Conservation (phyloP, 768 basidiomycete species). For the Lactarius akahatsu region DNA sequence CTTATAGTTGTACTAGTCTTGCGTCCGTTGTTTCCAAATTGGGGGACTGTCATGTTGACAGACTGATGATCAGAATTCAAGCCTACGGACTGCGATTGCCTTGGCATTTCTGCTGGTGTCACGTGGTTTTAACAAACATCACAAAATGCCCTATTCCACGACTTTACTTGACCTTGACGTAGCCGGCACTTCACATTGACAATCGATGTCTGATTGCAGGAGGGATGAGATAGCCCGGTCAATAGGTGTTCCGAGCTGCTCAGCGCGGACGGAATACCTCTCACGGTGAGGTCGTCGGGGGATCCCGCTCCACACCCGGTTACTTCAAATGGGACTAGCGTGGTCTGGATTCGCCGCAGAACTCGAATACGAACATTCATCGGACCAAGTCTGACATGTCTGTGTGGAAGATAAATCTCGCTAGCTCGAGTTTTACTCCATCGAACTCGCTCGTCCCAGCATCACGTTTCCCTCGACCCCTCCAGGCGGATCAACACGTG, state of each 20-base stretch:
- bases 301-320: neutral
- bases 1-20: constrained; percentile 3
- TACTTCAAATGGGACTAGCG: neutral
- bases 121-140: neutral
- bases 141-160: too few relatives aligned
- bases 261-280: neutral
- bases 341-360: neutral
- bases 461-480: neutral
- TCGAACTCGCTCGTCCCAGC: neutral
- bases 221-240: neutral
- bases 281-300: neutral
- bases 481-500: constrained; percentile 3
- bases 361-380: neutral
- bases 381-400: neutral
- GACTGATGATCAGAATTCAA: neutral
- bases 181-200: neutral
- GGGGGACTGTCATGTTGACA: neutral
- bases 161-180: neutral
- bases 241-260: neutral
- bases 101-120: neutral
- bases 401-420: neutral
- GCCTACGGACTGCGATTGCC: neutral
- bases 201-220: neutral
- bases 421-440: neutral
- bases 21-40: neutral